Percentiles rank a stretch among this genome's conserved stretches.
phyloP scores from a whole-genome alignment of 805 yeast species.

The Pichia sporocuriosa region DNA sequence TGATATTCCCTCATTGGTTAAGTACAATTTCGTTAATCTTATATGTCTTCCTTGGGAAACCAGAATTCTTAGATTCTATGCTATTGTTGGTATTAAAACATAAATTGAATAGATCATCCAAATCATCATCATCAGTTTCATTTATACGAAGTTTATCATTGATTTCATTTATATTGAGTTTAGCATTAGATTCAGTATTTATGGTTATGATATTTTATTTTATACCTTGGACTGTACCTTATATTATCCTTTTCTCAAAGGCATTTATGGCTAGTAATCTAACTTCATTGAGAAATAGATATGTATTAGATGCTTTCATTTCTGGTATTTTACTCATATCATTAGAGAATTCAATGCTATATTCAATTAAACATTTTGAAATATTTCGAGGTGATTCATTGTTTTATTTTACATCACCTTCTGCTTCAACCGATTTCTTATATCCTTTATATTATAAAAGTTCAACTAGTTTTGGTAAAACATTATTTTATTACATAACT shows the following conservation, averaged over 20 bases:
- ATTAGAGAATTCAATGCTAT: slow-evolving; percentile 13
- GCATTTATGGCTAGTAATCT: slow-evolving; percentile 30
- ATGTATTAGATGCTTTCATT: slow-evolving; percentile 25
- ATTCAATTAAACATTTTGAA: slow-evolving; percentile 12
- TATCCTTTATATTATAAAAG: slow-evolving; percentile 8
- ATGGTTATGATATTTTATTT: slow-evolving; percentile 16
- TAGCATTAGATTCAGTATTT: slow-evolving; percentile 18
- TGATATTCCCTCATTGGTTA: slow-evolving; percentile 25
- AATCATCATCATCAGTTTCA: slow-evolving; percentile 2
- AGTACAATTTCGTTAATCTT: slow-evolving; percentile 17
- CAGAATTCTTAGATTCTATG: slow-evolving; percentile 22
- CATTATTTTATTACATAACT: slow-evolving; percentile 18
- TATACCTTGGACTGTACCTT: slow-evolving; percentile 23
- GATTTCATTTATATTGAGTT: slow-evolving; percentile 8
- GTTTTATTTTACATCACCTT: slow-evolving; percentile 1
- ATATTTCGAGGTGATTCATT: slow-evolving; percentile 11
- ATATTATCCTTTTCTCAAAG: slow-evolving; percentile 26
- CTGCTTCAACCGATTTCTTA: slow-evolving; percentile 7
- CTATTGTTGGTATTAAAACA: slow-evolving; percentile 24
- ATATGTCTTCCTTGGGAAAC: slow-evolving; percentile 23
- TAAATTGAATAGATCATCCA: slow-evolving; percentile 19
- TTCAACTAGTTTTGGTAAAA: slow-evolving; percentile 9
- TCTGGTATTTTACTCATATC: slow-evolving; percentile 19
- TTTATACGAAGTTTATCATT: slow-evolving; percentile 4
- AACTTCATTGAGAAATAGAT: slow-evolving; percentile 26